A percentile compares a stretch with the other conserved stretches of the same genome.
phyloP scores from a whole-genome alignment of 495 filamentous ascomycete species.

The Tuber borchii region DNA sequence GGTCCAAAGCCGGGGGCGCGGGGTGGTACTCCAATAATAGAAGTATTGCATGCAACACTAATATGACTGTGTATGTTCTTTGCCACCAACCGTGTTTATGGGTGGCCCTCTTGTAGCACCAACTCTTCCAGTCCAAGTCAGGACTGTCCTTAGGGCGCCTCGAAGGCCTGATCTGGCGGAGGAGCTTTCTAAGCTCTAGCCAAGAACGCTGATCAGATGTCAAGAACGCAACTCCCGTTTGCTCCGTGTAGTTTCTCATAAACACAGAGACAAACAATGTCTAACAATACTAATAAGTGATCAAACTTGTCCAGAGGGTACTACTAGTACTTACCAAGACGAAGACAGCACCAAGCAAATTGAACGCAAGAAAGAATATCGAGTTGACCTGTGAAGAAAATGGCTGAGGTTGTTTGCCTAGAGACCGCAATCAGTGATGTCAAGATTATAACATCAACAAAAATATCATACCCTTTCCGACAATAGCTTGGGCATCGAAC shows the following conservation, averaged over 20 bases:
- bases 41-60: slow-evolving; percentile 75
- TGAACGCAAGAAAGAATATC: slow-evolving; percentile 92
- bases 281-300: slow-evolving; percentile 15
- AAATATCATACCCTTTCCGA: slow-evolving; percentile 51
- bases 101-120: slow-evolving; percentile 90
- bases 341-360: slow-evolving; percentile 93
- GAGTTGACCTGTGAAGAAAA: slow-evolving; percentile 74
- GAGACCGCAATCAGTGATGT: slow-evolving; percentile 1
- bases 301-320: neutral
- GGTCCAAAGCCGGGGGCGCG: slow-evolving; percentile 60
- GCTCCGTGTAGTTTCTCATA: slow-evolving; percentile 99
- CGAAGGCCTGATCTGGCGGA: slow-evolving; percentile 88
- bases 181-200: slow-evolving; percentile 88
- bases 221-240: slow-evolving; percentile 93
- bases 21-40: slow-evolving; percentile 81
- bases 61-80: slow-evolving; percentile 63
- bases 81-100: slow-evolving; percentile 96
- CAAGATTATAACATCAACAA: neutral
- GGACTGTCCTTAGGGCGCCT: slow-evolving; percentile 73
- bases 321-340: slow-evolving; percentile 52
- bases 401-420: slow-evolving; percentile 57
- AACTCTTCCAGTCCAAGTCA: slow-evolving; percentile 70
- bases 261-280: slow-evolving; percentile 98
- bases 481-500: slow-evolving; percentile 72
- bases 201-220: slow-evolving; percentile 95